Conservation (phyloP, 805 yeast species). For the Zygoascus biomembranicola region DNA sequence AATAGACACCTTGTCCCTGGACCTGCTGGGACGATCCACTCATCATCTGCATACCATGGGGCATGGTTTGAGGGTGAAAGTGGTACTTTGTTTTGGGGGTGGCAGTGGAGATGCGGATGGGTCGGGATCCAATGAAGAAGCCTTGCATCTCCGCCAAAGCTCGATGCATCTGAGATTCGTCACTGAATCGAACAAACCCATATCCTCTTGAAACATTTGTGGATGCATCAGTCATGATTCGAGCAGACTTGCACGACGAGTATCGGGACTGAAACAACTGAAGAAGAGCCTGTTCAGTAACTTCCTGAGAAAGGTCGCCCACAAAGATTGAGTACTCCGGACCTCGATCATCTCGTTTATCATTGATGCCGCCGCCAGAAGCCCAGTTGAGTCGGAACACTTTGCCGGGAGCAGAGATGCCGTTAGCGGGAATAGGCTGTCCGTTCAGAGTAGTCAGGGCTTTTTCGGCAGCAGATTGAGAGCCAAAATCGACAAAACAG, state of each 20-base stretch:
- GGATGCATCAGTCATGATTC: slow-evolving; percentile 64
- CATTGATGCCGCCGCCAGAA: slow-evolving; percentile 39
- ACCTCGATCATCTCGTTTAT: slow-evolving; percentile 23
- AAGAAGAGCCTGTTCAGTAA: slow-evolving; percentile 55
- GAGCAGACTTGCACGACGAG: slow-evolving; percentile 67
- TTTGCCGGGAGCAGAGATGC: slow-evolving; percentile 25
- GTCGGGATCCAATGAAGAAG: slow-evolving; percentile 55
- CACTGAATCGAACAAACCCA: slow-evolving; percentile 77
- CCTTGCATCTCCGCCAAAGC: slow-evolving; percentile 83
- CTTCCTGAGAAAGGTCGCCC: slow-evolving; percentile 72
- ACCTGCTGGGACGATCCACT: not conserved
- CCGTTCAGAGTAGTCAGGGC: slow-evolving; percentile 67
- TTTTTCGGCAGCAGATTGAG: slow-evolving; percentile 48
- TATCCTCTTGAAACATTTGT: slow-evolving; percentile 74
- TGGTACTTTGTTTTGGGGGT: slow-evolving; percentile 40
- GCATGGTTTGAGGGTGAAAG: not conserved
- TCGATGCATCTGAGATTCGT: slow-evolving; percentile 57
- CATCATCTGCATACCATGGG: slow-evolving; percentile 10
- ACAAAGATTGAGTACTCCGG: slow-evolving; percentile 68
- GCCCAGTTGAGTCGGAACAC: slow-evolving; percentile 77
- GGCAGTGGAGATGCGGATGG: slow-evolving; percentile 70
- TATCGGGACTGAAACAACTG: slow-evolving; percentile 61
- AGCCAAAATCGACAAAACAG: slow-evolving; percentile 72
- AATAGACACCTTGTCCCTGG: slow-evolving; percentile 19
- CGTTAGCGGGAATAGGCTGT: slow-evolving; percentile 52